A percentile compares a stretch with the other conserved stretches of the same genome.
These are phyloP conservation scores for Boletus coccyginus DNA, from an alignment of 768 basidiomycete genomes.

Conservation along the genomic window DNA sequence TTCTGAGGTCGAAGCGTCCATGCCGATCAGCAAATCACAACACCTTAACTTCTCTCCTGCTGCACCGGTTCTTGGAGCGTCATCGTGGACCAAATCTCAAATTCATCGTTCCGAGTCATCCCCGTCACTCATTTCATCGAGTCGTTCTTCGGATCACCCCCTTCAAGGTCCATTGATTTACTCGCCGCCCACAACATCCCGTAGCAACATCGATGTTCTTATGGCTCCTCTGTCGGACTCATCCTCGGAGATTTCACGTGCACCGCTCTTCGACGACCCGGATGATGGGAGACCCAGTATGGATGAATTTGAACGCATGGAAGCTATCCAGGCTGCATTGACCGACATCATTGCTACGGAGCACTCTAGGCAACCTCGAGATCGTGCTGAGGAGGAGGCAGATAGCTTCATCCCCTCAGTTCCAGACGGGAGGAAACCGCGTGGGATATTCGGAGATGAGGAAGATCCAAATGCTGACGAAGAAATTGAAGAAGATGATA, in stretches of 20 bases:
- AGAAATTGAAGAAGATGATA: slow-evolving; percentile 44
- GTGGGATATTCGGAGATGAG: slow-evolving; percentile 38
- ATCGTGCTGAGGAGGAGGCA: slow-evolving; percentile 8
- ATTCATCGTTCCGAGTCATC: slow-evolving; percentile 37
- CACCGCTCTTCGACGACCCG: slow-evolving; percentile 79
- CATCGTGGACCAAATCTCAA: slow-evolving; percentile 8
- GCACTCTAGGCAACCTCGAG: slow-evolving; percentile 33
- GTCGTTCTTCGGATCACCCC: slow-evolving; percentile 14
- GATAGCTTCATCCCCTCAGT: slow-evolving; percentile 3
- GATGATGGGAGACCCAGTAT: slow-evolving; percentile 53
- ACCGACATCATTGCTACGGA: slow-evolving; percentile 94
- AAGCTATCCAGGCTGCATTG: slow-evolving; percentile 93
- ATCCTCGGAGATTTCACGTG: slow-evolving; percentile 53
- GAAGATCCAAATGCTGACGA: slow-evolving; percentile 41
- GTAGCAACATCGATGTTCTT: slow-evolving; percentile 69
- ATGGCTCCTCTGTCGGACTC: slow-evolving; percentile 67
- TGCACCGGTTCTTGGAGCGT: not conserved
- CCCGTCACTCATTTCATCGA: slow-evolving; percentile 28
- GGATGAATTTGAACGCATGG: slow-evolving; percentile 83
- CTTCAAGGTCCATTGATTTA: slow-evolving; percentile 19
- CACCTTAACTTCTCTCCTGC: slow-evolving; percentile 11
- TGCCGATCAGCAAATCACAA: slow-evolving; percentile 1
- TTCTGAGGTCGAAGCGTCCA: slow-evolving; percentile 3
- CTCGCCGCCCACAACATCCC: slow-evolving; percentile 23
- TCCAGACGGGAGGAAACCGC: slow-evolving; percentile 13